Conservation (phyloP, 2,329 filamentous ascomycete genomes). For the Zasmidium cellare region DNA sequence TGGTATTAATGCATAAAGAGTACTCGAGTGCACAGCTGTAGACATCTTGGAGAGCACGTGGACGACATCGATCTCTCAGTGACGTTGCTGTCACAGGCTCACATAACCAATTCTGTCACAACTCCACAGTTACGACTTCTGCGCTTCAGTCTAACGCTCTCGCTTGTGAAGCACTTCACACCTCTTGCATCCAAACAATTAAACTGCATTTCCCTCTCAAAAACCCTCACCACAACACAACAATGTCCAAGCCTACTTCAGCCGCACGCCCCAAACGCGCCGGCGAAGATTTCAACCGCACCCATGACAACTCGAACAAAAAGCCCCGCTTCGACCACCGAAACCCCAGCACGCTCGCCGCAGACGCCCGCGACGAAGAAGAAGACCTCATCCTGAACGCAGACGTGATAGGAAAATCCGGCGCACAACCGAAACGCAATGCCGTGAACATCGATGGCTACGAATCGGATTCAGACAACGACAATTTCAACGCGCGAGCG, state of each 20-base stretch:
- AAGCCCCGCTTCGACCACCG: conserved; percentile 91
- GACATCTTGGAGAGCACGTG: too few relatives aligned
- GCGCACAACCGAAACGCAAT: conserved; percentile 78
- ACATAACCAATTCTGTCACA: too few relatives aligned
- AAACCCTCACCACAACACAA: neutral
- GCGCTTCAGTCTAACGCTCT: neutral
- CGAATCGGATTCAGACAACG: conserved; percentile 88
- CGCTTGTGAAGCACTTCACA: neutral
- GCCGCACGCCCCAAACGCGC: conserved; percentile 77
- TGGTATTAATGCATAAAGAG: too few relatives aligned
- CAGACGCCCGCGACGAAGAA: conserved; percentile 70
- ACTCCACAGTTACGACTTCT: neutral
- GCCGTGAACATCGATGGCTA: conserved; percentile 97
- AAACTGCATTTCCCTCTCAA: neutral
- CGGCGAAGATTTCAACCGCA: conserved; percentile 76
- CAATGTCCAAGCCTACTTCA: conserved; percentile 9
- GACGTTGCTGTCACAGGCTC: too few relatives aligned
- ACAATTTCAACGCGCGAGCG: conserved; percentile 78
- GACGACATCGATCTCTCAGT: too few relatives aligned
- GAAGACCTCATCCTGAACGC: conserved; percentile 74
- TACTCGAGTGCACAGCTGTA: too few relatives aligned
- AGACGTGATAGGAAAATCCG: conserved; percentile 81
- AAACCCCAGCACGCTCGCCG: conserved; percentile 88
- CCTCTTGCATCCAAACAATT: neutral
- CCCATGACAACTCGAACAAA: conserved; percentile 69